Evolutionary conservation across 2,329 filamentous ascomycete species (phyloP), one percentile per base, ranked within the genome.

Genomic region (Calycina marina): DNA sequence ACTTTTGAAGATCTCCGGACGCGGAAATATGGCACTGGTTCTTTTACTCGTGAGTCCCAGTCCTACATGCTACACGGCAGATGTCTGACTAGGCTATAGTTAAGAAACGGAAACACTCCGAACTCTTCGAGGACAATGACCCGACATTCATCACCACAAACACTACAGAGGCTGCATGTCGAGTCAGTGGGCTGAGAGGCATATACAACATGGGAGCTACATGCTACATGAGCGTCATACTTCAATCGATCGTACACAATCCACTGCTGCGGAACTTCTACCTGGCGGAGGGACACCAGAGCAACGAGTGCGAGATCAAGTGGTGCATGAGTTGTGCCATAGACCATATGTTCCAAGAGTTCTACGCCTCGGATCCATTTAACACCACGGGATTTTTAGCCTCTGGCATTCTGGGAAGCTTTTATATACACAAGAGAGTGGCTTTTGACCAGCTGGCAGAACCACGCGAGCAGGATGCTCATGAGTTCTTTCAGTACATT

Each of bases 181-280:
- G 82, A 35, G 85, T 84, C 12, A 85, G 79, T 44, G 88, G 90
- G 6, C 71, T 94, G 24, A 75, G 90, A 20, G 88, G 88, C 18
- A 78, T 98, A 39, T 94, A 93, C 57, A 98, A 96, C 51, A 88
- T 93, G 54, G 90, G 88, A n/a, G 85, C 92, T 37, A 96, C 90
- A 8, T 98, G 88, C 61, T 98, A 94, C 57, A 88, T 96, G 67
- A 93, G 90, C 47, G 88, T 94, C 17, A 85, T 96, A 29, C 65
- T 98, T 11, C 90, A 96, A 55, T 85, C 80, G 35, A 75, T 98
- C 46, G 70, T 96, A 34, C 88, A 94, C 59, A 94, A 96, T 51
- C 88, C 88, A 1, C 68, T 94, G 27, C 69, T 98, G 17, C 76
- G 83, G 38, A 86, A 88, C 46, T 96, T 83, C 56, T 96, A 93